Percentiles rank a stretch among this genome's conserved stretches.
Evolutionary conservation across 169 alveolate species (phyloP).

Genomic region (Eimeria maxima): DNA sequence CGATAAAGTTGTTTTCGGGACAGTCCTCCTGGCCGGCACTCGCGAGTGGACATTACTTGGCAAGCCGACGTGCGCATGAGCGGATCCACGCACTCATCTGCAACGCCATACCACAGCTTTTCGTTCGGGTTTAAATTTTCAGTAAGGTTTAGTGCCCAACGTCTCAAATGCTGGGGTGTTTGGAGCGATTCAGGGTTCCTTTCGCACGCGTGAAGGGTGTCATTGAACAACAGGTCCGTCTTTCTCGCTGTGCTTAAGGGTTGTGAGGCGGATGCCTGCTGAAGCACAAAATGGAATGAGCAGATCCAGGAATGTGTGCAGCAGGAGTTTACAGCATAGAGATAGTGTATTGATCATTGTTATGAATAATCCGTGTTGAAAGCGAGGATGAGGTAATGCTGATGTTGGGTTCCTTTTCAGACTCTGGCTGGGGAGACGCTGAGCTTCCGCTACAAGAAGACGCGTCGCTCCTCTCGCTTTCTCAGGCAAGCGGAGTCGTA

Average conservation of each 20-base stretch:
- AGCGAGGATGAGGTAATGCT: neutral
- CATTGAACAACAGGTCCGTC: slow-evolving; percentile 89
- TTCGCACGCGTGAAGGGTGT: slow-evolving; percentile 93
- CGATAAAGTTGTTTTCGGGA: slow-evolving; percentile 88
- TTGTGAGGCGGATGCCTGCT: neutral
- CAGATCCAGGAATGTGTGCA: neutral
- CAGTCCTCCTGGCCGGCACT: slow-evolving; percentile 92
- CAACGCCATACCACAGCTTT: neutral
- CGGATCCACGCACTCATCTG: neutral
- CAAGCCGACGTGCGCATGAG: slow-evolving; percentile 90
- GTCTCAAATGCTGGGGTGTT: neutral
- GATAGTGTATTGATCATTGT: neutral
- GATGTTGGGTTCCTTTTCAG: slow-evolving; percentile 40
- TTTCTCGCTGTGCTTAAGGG: neutral
- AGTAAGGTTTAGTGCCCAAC: neutral
- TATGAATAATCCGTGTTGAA: neutral
- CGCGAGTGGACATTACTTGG: slow-evolving; percentile 93
- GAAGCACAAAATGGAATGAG: neutral
- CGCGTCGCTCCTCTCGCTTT: slow-evolving; percentile 91
- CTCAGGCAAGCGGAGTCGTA: slow-evolving; percentile 79
- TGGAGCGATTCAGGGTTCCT: slow-evolving; percentile 88
- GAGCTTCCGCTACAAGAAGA: slow-evolving; percentile 91
- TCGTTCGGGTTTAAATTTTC: neutral
- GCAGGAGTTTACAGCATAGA: neutral
- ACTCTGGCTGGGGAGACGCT: slow-evolving; percentile 92